Percentiles rank a stretch among this genome's conserved stretches.
Conservation (phyloP, 805 yeast genomes). For the Yamadazyma insecticola region DNA sequence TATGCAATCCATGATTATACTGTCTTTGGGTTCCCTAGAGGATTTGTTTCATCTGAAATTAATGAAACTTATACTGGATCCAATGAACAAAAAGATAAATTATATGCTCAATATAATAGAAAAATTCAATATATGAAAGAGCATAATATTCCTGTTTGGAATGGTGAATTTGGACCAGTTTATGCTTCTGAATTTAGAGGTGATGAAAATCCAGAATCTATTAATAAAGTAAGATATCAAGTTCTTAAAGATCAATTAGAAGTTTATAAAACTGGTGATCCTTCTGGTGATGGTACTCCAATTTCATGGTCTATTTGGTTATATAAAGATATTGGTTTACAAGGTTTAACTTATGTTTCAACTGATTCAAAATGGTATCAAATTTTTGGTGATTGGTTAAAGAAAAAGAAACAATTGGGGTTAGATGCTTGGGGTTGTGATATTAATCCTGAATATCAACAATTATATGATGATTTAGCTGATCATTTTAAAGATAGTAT, state of each 20-base stretch:
- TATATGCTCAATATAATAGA: slow-evolving; percentile 31
- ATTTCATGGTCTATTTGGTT: slow-evolving; percentile 49
- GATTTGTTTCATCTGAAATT: slow-evolving; percentile 7
- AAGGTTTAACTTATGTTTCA: slow-evolving; percentile 43
- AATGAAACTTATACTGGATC: slow-evolving; percentile 27
- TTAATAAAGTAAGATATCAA: slow-evolving; percentile 33
- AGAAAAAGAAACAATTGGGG: slow-evolving; percentile 39
- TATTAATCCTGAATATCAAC: slow-evolving; percentile 31
- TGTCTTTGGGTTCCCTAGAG: slow-evolving; percentile 38
- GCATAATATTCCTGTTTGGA: slow-evolving; percentile 44
- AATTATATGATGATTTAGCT: slow-evolving; percentile 28
- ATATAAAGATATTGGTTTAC: slow-evolving; percentile 47
- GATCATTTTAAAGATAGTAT: slow-evolving; percentile 31
- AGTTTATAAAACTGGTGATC: slow-evolving; percentile 39
- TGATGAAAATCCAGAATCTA: slow-evolving; percentile 28
- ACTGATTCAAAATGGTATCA: slow-evolving; percentile 39
- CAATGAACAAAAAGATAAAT: slow-evolving; percentile 26
- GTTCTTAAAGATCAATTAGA: slow-evolving; percentile 41
- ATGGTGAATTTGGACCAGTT: slow-evolving; percentile 49
- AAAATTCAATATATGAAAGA: slow-evolving; percentile 37
- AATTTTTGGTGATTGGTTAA: slow-evolving; percentile 35
- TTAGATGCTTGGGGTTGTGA: slow-evolving; percentile 47
- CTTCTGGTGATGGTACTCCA: slow-evolving; percentile 39
- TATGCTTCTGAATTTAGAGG: slow-evolving; percentile 39
- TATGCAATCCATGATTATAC: slow-evolving; percentile 46